Conservation (phyloP, 768 basidiomycete species). For the Pleurotus ostreatus region DNA sequence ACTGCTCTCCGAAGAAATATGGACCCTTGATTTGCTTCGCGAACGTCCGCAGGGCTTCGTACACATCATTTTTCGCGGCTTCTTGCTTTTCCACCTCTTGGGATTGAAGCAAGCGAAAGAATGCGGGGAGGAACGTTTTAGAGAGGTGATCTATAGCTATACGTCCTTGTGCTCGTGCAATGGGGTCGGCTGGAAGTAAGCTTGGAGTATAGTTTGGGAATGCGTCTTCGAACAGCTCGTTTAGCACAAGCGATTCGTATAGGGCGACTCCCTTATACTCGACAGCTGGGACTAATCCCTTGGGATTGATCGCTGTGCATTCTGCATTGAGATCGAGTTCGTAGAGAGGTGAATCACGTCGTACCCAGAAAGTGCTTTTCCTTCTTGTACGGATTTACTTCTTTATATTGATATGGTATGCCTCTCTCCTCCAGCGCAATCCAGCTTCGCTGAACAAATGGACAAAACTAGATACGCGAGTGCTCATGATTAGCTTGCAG, state of each 20-base stretch:
- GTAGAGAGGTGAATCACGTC: slow-evolving; percentile 9
- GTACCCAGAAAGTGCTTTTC: slow-evolving; percentile 50
- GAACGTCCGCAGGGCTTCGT: slow-evolving; percentile 24
- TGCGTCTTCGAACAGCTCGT: slow-evolving; percentile 66
- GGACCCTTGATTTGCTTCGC: slow-evolving; percentile 39
- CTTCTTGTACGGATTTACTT: slow-evolving; percentile 71
- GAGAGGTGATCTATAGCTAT: slow-evolving; percentile 55
- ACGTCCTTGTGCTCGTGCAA: slow-evolving; percentile 44
- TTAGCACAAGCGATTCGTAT: slow-evolving; percentile 61
- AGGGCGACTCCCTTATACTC: slow-evolving; percentile 52
- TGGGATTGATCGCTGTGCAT: slow-evolving; percentile 52
- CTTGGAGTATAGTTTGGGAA: slow-evolving; percentile 39
- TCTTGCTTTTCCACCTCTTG: slow-evolving; percentile 27
- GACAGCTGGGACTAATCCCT: slow-evolving; percentile 60
- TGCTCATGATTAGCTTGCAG: slow-evolving; percentile 6
- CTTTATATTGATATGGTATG: slow-evolving; percentile 64
- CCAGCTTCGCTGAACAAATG: slow-evolving; percentile 61
- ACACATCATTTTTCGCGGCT: slow-evolving; percentile 23
- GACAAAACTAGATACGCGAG: slow-evolving; percentile 41
- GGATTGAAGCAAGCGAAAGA: slow-evolving; percentile 44
- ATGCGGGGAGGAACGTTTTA: slow-evolving; percentile 50
- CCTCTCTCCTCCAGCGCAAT: slow-evolving; percentile 63
- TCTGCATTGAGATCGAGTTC: not conserved
- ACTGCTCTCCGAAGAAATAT: slow-evolving; percentile 53
- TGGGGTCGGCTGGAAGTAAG: slow-evolving; percentile 51